These are phyloP conservation scores for Bryoerythrophyllum caledonicum DNA, from an alignment of 225 moss, liverwort and hornwort species.

Conservation along the genomic window DNA sequence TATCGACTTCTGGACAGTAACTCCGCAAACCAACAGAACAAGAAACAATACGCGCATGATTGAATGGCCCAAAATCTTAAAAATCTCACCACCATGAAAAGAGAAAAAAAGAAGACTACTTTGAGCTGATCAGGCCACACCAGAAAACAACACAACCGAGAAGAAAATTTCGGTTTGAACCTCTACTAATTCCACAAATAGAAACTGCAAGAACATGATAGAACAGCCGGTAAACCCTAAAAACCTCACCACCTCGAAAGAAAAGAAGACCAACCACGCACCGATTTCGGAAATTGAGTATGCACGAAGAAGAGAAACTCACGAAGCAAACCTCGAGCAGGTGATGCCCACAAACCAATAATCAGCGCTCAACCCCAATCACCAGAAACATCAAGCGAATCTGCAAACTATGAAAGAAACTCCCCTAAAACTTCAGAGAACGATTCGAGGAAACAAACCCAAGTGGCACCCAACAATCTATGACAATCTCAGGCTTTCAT, in stretches of 20 bases:
- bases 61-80: slow-evolving; percentile 23
- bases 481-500: slow-evolving; percentile 20
- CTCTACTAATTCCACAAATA: too few species aligned
- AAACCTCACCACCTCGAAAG: too few species aligned
- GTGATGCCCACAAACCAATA: not conserved
- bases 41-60: too few species aligned
- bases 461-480: not conserved
- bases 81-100: slow-evolving; percentile 7
- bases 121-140: slow-evolving; percentile 1
- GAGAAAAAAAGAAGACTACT: too few species aligned
- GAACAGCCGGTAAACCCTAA: too few species aligned
- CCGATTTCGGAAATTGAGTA: not conserved
- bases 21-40: slow-evolving; percentile 15
- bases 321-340: not conserved
- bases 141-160: not conserved
- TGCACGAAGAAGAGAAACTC: slow-evolving; percentile 14
- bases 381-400: not conserved
- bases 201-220: too few species aligned
- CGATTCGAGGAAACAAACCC: slow-evolving; percentile 4
- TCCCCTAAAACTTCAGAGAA: too few species aligned
- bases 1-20: not conserved
- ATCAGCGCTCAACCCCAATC: not conserved
- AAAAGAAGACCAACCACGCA: too few species aligned
- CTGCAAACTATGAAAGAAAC: too few species aligned
- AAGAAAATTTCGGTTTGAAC: too few species aligned